A percentile compares a stretch with the other conserved stretches of the same genome.
Conservation (phyloP, 2,329 filamentous ascomycete species). For the Phyllosticta paracitricarpa region DNA sequence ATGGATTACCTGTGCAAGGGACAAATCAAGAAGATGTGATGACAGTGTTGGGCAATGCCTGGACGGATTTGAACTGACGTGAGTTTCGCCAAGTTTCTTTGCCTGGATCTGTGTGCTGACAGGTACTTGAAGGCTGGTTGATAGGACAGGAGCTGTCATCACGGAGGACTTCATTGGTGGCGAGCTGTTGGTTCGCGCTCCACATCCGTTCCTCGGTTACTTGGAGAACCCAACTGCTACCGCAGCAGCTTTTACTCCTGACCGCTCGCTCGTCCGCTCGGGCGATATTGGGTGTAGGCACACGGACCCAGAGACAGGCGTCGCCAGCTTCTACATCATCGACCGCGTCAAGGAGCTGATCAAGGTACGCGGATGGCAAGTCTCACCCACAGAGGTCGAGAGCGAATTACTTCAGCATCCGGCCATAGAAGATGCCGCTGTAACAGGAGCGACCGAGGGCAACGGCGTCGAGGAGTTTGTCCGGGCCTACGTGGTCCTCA, state of each 20-base stretch:
- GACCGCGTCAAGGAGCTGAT: slow-evolving; percentile 36
- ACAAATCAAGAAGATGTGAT: slow-evolving; percentile 1
- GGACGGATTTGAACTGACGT: slow-evolving; percentile 6
- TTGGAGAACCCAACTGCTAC: slow-evolving; percentile 9
- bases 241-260: slow-evolving; percentile 13
- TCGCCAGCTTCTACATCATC: slow-evolving; percentile 22
- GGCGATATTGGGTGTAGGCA: slow-evolving; percentile 11
- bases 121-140: background rate
- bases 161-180: background rate
- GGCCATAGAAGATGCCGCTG: slow-evolving; percentile 29
- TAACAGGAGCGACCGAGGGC: slow-evolving; percentile 25
- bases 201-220: slow-evolving; percentile 7
- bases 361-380: slow-evolving; percentile 41
- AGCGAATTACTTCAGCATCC: slow-evolving; percentile 35
- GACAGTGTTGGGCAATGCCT: slow-evolving; percentile 8
- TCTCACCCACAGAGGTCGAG: slow-evolving; percentile 41
- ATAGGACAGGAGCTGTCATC: background rate
- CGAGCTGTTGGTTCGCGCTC: background rate
- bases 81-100: background rate
- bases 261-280: slow-evolving; percentile 12
- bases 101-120: background rate
- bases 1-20: slow-evolving; percentile 26
- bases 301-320: background rate
- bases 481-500: slow-evolving; percentile 25
- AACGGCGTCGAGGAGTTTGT: slow-evolving; percentile 22